Percentiles rank a stretch among this genome's conserved stretches.
Conservation (phyloP, 352 stramenopile species). For the Aphanomyces euteiches region DNA sequence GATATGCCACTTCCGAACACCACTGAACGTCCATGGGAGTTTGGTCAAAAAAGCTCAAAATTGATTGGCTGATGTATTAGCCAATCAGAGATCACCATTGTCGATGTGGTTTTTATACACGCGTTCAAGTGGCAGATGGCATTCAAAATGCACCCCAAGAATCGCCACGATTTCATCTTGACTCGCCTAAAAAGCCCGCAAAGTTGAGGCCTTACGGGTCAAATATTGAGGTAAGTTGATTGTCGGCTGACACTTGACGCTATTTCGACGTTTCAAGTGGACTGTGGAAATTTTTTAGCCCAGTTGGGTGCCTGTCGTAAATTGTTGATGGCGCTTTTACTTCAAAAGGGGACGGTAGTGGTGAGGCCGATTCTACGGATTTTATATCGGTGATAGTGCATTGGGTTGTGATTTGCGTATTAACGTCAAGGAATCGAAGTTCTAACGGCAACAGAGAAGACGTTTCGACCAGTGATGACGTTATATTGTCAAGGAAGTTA, state of each 20-base stretch:
- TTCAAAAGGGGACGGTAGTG: too few species aligned
- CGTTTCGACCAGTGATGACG: too few species aligned
- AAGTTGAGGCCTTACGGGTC: background rate
- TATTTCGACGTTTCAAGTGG: background rate
- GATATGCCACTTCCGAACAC: background rate
- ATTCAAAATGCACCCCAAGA: background rate
- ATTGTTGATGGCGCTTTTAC: too few species aligned
- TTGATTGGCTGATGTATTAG: background rate
- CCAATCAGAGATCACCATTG: background rate
- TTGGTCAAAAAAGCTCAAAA: background rate
- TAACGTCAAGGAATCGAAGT: too few species aligned
- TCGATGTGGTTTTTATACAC: constrained; percentile 1
- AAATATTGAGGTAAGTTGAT: background rate
- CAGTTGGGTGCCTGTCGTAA: background rate
- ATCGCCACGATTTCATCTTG: too few species aligned
- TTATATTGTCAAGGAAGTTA: too few species aligned
- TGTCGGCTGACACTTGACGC: background rate
- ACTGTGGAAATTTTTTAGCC: background rate
- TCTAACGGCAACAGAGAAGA: too few species aligned
- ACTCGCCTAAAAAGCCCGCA: too few species aligned
- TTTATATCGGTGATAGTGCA: too few species aligned
- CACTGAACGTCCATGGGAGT: background rate
- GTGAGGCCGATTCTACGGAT: too few species aligned
- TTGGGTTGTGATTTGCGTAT: too few species aligned
- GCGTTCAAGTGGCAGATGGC: background rate